These are phyloP conservation scores for Peronospora belbahrii DNA, from an alignment of 352 stramenopile species.

Conservation along the genomic window DNA sequence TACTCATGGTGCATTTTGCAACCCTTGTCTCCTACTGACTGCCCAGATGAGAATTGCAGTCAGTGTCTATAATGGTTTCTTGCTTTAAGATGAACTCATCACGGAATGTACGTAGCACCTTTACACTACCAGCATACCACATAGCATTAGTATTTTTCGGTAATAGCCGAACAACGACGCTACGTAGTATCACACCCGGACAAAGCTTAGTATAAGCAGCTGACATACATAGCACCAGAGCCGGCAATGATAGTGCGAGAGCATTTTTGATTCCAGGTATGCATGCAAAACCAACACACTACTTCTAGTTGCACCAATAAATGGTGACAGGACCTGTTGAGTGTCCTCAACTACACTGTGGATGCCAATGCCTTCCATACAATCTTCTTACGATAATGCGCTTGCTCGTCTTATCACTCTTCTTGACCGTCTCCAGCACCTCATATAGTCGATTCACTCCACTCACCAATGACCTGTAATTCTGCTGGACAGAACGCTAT, in stretches of 20 bases:
- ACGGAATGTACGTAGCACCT: constrained; percentile 55
- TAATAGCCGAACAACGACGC: neutral
- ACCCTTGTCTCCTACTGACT: constrained; percentile 47
- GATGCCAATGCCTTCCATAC: constrained; percentile 3
- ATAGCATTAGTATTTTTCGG: constrained; percentile 1
- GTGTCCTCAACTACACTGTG: constrained; percentile 5
- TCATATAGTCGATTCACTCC: constrained; percentile 17
- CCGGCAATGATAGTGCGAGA: constrained; percentile 11
- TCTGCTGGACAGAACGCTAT: constrained; percentile 56
- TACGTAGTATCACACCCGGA: constrained; percentile 34
- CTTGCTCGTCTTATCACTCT: neutral
- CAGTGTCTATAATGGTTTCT: constrained; percentile 57
- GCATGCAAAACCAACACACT: constrained; percentile 50
- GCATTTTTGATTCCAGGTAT: constrained; percentile 39
- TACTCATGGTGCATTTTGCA: constrained; percentile 46
- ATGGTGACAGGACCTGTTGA: constrained; percentile 32
- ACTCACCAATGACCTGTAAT: constrained; percentile 13
- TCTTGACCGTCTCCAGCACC: constrained; percentile 11
- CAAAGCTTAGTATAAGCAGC: constrained; percentile 69
- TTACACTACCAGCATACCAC: neutral
- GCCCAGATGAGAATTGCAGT: constrained; percentile 73
- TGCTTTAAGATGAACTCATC: constrained; percentile 55
- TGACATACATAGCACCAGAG: constrained; percentile 60
- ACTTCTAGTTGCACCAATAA: constrained; percentile 44
- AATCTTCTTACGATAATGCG: neutral